Evolutionary conservation across 805 yeast species (phyloP).

Genomic region (Tetrapisispora arboricola): DNA sequence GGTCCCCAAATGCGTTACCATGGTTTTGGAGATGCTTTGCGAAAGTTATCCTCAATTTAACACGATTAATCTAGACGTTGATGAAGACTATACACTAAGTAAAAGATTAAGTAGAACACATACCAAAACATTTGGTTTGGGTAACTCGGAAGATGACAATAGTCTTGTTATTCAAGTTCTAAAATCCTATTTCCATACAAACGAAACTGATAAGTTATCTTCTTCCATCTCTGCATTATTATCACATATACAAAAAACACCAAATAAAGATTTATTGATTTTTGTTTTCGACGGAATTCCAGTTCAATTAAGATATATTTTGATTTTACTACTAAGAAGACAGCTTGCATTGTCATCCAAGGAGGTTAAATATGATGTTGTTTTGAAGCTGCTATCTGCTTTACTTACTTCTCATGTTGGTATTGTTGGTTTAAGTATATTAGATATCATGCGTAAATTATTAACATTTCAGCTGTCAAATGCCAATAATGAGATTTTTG

Average conservation of each 20-base stretch:
- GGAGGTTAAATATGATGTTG: conserved; percentile 15
- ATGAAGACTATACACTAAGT: conserved; percentile 6
- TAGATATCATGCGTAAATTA: conserved; percentile 61
- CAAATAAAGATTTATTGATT: conserved; percentile 40
- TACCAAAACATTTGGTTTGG: conserved; percentile 20
- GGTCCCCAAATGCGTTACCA: conserved; percentile 18
- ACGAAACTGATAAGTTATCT: conserved; percentile 49
- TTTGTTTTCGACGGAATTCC: conserved; percentile 70
- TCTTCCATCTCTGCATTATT: conserved; percentile 46
- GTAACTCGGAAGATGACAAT: conserved; percentile 13
- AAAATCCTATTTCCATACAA: conserved; percentile 52
- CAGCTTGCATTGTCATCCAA: conserved; percentile 17
- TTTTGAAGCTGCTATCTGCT: conserved; percentile 41
- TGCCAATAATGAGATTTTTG: conserved; percentile 20
- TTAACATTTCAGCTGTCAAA: conserved; percentile 38
- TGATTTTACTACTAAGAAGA: conserved; percentile 40
- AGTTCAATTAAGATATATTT: conserved; percentile 62
- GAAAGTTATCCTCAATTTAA: conserved; percentile 20
- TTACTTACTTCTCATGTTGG: conserved; percentile 68
- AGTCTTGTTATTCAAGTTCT: conserved; percentile 36
- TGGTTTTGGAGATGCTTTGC: conserved; percentile 19
- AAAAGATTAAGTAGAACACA: conserved; percentile 26
- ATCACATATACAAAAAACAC: conserved; percentile 31
- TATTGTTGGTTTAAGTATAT: conserved; percentile 77
- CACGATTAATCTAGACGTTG: conserved; percentile 6